Conservation (phyloP, 2,329 filamentous ascomycete genomes). For the Aspergillus sp. region DNA sequence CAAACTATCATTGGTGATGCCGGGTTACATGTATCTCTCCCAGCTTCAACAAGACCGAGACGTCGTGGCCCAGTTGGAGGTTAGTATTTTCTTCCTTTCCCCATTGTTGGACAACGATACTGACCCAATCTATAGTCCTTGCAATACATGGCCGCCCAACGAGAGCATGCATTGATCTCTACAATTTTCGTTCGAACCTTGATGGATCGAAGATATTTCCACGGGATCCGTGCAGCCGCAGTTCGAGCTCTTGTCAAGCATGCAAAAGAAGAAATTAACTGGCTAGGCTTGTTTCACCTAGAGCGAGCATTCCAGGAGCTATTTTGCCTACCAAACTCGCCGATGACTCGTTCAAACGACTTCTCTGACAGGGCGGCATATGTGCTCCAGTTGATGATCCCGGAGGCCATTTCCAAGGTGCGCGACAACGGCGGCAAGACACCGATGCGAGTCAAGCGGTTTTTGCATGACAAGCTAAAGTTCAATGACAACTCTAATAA, state of each 20-base stretch:
- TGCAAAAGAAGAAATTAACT: constrained; percentile 67
- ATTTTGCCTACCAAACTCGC: constrained; percentile 77
- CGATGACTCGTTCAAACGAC: constrained; percentile 84
- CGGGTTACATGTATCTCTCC: constrained; percentile 96
- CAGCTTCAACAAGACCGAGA: constrained; percentile 97
- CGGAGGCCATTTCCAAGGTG: constrained; percentile 74
- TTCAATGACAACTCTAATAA: constrained; percentile 96
- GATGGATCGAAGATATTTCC: constrained; percentile 88
- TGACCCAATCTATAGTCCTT: constrained; percentile 54
- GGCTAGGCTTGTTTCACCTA: constrained; percentile 80
- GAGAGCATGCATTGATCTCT: constrained; percentile 76
- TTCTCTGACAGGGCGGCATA: constrained; percentile 86
- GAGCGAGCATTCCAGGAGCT: constrained; percentile 83
- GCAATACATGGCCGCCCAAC: constrained; percentile 67
- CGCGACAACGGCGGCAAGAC: constrained; percentile 74
- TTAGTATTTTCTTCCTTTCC: constrained; percentile 25
- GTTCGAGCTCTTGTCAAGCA: constrained; percentile 76
- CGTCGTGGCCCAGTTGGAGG: constrained; percentile 78
- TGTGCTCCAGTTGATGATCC: constrained; percentile 78
- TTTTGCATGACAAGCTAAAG: constrained; percentile 83
- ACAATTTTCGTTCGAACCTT: constrained; percentile 87
- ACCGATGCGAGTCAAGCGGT: constrained; percentile 74
- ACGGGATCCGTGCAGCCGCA: constrained; percentile 86
- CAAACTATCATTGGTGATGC: constrained; percentile 77
- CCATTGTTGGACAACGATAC: not conserved